Conservation (phyloP, 495 filamentous ascomycete genomes). For the Annulohypoxylon maeteangense region DNA sequence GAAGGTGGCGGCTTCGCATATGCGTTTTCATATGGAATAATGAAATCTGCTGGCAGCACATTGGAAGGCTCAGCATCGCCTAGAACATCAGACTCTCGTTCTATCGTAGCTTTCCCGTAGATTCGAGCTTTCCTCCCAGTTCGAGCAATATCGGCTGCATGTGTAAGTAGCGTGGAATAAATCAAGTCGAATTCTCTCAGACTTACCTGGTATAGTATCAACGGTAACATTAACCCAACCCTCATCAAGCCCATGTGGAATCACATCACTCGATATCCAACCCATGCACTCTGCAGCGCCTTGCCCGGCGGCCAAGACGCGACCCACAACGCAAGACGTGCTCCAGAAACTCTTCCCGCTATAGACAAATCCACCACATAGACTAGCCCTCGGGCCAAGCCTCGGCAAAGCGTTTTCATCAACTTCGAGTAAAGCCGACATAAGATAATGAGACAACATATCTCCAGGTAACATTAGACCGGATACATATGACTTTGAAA, state of each 20-base stretch:
- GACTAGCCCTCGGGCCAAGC: conserved; percentile 74
- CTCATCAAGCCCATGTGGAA: conserved; percentile 62
- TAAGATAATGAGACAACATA: conserved; percentile 76
- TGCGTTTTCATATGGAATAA: conserved; percentile 63
- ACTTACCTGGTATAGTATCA: conserved; percentile 61
- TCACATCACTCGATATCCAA: conserved; percentile 72
- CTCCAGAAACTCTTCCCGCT: conserved; percentile 81
- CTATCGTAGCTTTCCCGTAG: conserved; percentile 60
- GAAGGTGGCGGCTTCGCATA: conserved; percentile 56
- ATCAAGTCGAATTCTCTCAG: background rate
- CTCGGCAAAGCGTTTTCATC: conserved; percentile 70
- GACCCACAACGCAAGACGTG: conserved; percentile 78
- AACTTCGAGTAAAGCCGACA: conserved; percentile 81
- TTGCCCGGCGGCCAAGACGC: conserved; percentile 73
- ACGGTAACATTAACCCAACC: conserved; percentile 74
- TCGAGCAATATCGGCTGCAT: conserved; percentile 52
- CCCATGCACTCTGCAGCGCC: conserved; percentile 80
- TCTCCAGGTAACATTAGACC: conserved; percentile 84
- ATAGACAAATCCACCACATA: conserved; percentile 84
- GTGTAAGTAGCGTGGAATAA: conserved; percentile 15
- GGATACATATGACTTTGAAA: conserved; percentile 80
- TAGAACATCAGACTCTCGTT: conserved; percentile 63
- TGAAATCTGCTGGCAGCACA: conserved; percentile 67
- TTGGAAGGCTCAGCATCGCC: conserved; percentile 60
- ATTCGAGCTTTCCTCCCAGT: conserved; percentile 59